Base-by-base conservation (phyloP, 1,284 basidiomycete species). In the Boletus sp. region DNA sequence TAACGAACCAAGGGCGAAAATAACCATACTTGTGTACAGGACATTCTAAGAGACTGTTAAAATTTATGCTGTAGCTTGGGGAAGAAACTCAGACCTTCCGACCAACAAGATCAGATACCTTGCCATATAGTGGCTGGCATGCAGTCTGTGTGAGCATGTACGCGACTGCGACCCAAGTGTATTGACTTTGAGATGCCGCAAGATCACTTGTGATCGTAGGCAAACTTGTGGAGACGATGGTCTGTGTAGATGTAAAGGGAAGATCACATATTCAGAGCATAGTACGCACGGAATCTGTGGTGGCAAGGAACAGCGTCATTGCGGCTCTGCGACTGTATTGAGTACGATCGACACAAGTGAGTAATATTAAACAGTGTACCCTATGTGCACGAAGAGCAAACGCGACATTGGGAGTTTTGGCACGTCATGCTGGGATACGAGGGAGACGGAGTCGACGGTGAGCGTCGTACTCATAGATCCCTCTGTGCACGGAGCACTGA, bases 111-210 rank as follows among this genome's bases (percentile, higher is more conserved):
- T 90, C 85, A 48, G 88, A 88, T 40, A 89, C 67, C 58, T 77
- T 78, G 44, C 85, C 88, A 60, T 89, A 90, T 26, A 91, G 67
- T 34, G 88, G 88, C 59, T 90, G 88, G 54, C 82, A 81, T 14
- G 84, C 85, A 2, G 88, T 90, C 61, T 91, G 88, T 2, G 88
- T 88, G 46, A 91, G 73, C 76, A 90, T 78, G 59, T 91, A 91
- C 17, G 84, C 75, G 33, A 88, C 82, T 20, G 81, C 84, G 44
- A 91, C 83, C 88, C 88, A 91, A n/a, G 83, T 85, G 59, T 89
- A 91, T 60, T 88, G 78, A 43, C 70, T 75, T 50, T 80, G 75
- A 36, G 82, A 76, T 16, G 84, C 85, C 27, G 71, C 52, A 33
- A 90, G 74, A 46, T 87, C 77, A 51, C 73, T 77, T 16, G 81